Percentiles rank a stretch among this genome's conserved stretches.
phyloP scores from a whole-genome alignment of 352 stramenopile species.

The Pythium biforme region DNA sequence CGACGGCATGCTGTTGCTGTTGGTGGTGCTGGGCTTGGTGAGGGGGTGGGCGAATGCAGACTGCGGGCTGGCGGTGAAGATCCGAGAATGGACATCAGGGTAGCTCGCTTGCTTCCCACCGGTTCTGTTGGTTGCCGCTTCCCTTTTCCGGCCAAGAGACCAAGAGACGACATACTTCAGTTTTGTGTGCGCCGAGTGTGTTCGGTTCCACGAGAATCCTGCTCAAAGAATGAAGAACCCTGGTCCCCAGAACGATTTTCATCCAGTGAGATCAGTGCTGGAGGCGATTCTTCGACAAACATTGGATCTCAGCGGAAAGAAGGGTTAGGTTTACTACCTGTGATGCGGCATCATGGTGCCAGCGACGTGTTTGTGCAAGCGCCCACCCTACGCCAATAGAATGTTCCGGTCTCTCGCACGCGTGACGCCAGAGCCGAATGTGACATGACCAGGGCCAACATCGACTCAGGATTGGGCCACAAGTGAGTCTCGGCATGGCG shows the following conservation, averaged over 20 bases:
- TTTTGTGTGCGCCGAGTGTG: conserved; percentile 11
- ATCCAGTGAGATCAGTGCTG: conserved; percentile 9
- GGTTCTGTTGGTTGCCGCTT: conserved; percentile 9
- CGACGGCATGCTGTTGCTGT: conserved; percentile 19
- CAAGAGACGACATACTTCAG: conserved; percentile 20
- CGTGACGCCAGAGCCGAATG: conserved; percentile 18
- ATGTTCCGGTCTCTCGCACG: conserved; percentile 22
- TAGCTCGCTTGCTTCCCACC: neutral
- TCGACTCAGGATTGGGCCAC: conserved; percentile 10
- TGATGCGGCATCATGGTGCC: conserved; percentile 3
- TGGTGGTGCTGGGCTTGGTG: too few relatives aligned
- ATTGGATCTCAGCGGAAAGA: conserved; percentile 17
- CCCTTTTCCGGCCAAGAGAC: neutral
- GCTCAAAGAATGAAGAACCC: neutral
- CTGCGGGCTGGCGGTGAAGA: conserved; percentile 11
- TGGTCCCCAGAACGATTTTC: neutral
- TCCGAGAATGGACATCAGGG: conserved; percentile 9
- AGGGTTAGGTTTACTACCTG: conserved; percentile 16
- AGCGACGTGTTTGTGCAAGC: conserved; percentile 23
- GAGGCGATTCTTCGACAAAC: conserved; percentile 1
- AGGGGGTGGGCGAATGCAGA: too few relatives aligned
- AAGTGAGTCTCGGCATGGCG: neutral
- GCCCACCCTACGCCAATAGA: conserved; percentile 19
- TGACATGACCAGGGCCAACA: conserved; percentile 23
- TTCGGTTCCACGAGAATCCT: conserved; percentile 15